Conservation (phyloP, 2,329 filamentous ascomycete genomes). For the Microthyrium microscopicum region DNA sequence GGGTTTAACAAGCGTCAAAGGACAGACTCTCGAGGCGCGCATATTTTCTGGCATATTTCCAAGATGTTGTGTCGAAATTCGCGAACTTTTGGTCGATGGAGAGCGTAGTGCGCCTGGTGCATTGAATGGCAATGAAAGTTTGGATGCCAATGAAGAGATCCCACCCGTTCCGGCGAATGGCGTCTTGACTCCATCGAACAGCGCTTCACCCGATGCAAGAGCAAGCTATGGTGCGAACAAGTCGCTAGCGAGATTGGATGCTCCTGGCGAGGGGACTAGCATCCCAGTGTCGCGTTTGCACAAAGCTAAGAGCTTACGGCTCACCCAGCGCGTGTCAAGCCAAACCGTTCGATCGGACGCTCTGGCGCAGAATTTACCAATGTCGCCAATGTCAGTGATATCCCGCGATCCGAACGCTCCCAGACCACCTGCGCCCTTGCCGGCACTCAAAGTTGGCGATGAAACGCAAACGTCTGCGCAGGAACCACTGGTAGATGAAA, state of each 20-base stretch:
- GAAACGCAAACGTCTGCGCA: constrained; percentile 80
- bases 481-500: constrained; percentile 91
- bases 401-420: constrained; percentile 48
- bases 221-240: not conserved
- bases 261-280: constrained; percentile 1
- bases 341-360: constrained; percentile 23
- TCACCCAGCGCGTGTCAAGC: constrained; percentile 18
- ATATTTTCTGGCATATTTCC: constrained; percentile 99
- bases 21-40: constrained; percentile 83
- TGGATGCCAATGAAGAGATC: constrained; percentile 13
- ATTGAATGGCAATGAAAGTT: not conserved
- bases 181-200: constrained; percentile 7
- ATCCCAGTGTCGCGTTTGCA: constrained; percentile 3
- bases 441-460: constrained; percentile 94
- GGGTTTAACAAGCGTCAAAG: constrained; percentile 76
- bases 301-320: constrained; percentile 5
- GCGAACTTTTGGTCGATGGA: constrained; percentile 73
- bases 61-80: constrained; percentile 81
- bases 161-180: constrained; percentile 10
- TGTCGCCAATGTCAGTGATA: constrained; percentile 21
- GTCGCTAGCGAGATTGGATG: not conserved
- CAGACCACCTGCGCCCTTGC: constrained; percentile 80
- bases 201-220: not conserved
- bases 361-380: constrained; percentile 21
- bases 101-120: constrained; percentile 18